These are phyloP conservation scores for Mycena polygramma DNA, from an alignment of 768 basidiomycete genomes.

Conservation along the genomic window DNA sequence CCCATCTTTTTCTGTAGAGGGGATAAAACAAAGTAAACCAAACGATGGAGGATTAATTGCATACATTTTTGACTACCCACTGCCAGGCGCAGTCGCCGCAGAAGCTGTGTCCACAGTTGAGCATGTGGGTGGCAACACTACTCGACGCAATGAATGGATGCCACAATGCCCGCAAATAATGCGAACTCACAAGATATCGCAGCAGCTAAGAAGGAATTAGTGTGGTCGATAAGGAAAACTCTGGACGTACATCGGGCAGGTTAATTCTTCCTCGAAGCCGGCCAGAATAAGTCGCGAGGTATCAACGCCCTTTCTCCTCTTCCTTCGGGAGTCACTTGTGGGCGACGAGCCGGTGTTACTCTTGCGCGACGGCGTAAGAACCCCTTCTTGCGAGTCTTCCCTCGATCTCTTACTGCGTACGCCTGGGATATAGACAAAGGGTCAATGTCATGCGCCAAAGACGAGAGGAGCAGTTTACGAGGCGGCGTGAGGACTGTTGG, in stretches of 20 bases:
- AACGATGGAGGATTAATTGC: constrained; percentile 34
- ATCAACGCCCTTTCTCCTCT: constrained; percentile 9
- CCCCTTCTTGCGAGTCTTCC: not conserved
- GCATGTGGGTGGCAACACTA: constrained; percentile 72
- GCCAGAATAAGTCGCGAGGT: constrained; percentile 45
- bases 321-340: constrained; percentile 6
- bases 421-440: not conserved
- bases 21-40: constrained; percentile 9
- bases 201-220: constrained; percentile 63
- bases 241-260: constrained; percentile 76
- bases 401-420: constrained; percentile 3
- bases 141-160: constrained; percentile 1
- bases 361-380: constrained; percentile 17
- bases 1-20: constrained; percentile 52
- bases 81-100: constrained; percentile 76
- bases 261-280: constrained; percentile 73
- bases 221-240: not conserved
- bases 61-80: constrained; percentile 70
- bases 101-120: constrained; percentile 80
- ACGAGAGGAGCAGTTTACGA: not conserved
- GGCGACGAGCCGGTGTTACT: not conserved
- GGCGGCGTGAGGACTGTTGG: not conserved
- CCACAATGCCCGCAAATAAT: not conserved
- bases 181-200: constrained; percentile 72
- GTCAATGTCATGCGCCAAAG: no score